A percentile compares a stretch with the other conserved stretches of the same genome.
Evolutionary conservation across 495 filamentous ascomycete genomes (phyloP).

Genomic region (Hyaloscypha variabilis): DNA sequence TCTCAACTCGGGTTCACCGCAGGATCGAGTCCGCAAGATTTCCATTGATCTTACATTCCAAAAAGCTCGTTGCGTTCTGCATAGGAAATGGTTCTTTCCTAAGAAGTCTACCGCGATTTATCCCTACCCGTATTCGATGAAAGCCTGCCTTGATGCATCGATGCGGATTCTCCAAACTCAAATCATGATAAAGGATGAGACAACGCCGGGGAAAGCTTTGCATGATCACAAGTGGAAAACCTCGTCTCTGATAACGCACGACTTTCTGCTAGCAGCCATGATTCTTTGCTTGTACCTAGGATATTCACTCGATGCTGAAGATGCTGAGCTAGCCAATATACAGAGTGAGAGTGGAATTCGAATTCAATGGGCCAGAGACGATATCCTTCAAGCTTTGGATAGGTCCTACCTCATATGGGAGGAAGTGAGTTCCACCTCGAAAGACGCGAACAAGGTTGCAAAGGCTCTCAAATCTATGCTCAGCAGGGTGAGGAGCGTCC

Average conservation of each 20-base stretch:
- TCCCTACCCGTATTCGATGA: conserved; percentile 59
- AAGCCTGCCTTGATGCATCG: conserved; percentile 68
- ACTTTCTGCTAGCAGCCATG: conserved; percentile 51
- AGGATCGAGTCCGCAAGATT: conserved; percentile 67
- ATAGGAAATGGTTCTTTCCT: conserved; percentile 68
- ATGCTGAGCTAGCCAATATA: background rate
- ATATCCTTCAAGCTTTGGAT: conserved; percentile 42
- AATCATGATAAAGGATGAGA: conserved; percentile 37
- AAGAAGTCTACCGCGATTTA: conserved; percentile 60
- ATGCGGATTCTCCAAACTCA: conserved; percentile 59
- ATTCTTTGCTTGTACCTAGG: conserved; percentile 39
- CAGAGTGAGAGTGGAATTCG: background rate
- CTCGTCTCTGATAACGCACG: conserved; percentile 43
- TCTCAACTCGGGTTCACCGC: conserved; percentile 59
- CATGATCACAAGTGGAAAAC: conserved; percentile 43
- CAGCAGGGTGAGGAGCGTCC: background rate
- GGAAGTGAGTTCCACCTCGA: conserved; percentile 9
- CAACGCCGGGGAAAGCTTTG: conserved; percentile 39
- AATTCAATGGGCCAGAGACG: conserved; percentile 14
- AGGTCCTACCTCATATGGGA: conserved; percentile 25
- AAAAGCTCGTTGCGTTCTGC: conserved; percentile 70
- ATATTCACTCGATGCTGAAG: background rate
- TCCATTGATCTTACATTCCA: conserved; percentile 70
- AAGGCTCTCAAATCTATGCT: conserved; percentile 18
- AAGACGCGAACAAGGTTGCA: conserved; percentile 18